phyloP scores from a whole-genome alignment of 2,329 filamentous ascomycete genomes.

The Pseudocercospora fijiensis region DNA sequence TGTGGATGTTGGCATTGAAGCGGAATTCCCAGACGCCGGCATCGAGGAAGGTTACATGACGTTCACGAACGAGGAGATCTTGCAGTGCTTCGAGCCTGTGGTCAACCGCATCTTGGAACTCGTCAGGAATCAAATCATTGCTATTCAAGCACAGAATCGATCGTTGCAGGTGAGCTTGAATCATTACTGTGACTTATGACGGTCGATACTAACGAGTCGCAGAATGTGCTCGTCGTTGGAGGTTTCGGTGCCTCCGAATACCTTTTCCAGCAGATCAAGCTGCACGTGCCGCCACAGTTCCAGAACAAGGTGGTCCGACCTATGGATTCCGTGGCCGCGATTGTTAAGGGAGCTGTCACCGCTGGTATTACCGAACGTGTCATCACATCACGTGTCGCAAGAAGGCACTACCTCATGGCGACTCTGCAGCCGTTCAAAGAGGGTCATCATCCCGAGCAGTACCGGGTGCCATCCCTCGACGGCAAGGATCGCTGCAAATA shows the following conservation, averaged over 20 bases:
- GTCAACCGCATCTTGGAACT: constrained; percentile 95
- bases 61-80: constrained; percentile 97
- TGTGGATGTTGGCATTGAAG: constrained; percentile 94
- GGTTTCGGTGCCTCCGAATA: constrained; percentile 98
- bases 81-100: constrained; percentile 98
- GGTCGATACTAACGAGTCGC: constrained; percentile 31
- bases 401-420: constrained; percentile 98
- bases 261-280: constrained; percentile 98
- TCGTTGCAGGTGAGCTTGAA: constrained; percentile 66
- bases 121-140: constrained; percentile 97
- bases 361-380: constrained; percentile 97
- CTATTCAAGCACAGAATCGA: constrained; percentile 95
- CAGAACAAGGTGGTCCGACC: constrained; percentile 96
- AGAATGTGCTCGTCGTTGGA: constrained; percentile 94
- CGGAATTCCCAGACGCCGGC: constrained; percentile 93
- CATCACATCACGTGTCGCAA: constrained; percentile 92
- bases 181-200: background rate
- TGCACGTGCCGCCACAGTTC: constrained; percentile 96
- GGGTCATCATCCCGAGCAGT: constrained; percentile 95
- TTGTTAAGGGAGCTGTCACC: constrained; percentile 96
- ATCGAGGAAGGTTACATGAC: constrained; percentile 99
- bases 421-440: constrained; percentile 98
- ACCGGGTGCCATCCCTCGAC: constrained; percentile 92
- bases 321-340: constrained; percentile 98
- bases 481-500: constrained; percentile 99